Percentiles rank a stretch among this genome's conserved stretches.
Evolutionary conservation across 805 yeast genomes (phyloP).

Genomic region (Yarrowia keelungensis): DNA sequence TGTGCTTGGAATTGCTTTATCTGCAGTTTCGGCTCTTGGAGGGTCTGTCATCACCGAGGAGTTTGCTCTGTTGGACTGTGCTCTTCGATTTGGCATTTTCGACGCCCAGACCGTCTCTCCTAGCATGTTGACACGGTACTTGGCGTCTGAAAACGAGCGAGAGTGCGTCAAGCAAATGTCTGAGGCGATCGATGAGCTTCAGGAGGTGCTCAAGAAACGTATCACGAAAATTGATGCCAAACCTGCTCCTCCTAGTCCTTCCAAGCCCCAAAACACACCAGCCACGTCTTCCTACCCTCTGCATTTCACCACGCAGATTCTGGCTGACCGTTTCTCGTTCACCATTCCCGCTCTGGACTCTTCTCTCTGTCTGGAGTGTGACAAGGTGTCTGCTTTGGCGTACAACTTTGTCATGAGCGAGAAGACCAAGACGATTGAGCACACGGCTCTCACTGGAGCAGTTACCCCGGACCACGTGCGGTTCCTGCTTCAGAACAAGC

Average conservation of each 20-base stretch:
- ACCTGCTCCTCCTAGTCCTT: neutral
- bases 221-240: neutral
- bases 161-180: conserved; percentile 5
- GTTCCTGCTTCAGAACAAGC: conserved; percentile 34
- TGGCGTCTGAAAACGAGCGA: conserved; percentile 11
- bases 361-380: conserved; percentile 27
- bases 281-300: conserved; percentile 11
- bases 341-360: conserved; percentile 30
- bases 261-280: neutral
- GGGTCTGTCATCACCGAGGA: conserved; percentile 18
- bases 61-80: conserved; percentile 9
- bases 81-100: conserved; percentile 16
- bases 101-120: conserved; percentile 34
- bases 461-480: conserved; percentile 30
- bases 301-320: conserved; percentile 22
- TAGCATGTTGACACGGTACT: conserved; percentile 10
- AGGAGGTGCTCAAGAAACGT: neutral
- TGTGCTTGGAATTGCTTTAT: conserved; percentile 17
- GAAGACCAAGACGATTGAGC: conserved; percentile 30
- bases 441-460: conserved; percentile 28
- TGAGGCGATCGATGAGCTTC: neutral
- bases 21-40: conserved; percentile 7
- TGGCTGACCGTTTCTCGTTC: conserved; percentile 19
- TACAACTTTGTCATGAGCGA: conserved; percentile 37
- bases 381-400: conserved; percentile 25